A percentile compares a stretch with the other conserved stretches of the same genome.
phyloP scores from a whole-genome alignment of 805 yeast species.

The Suhomyces pyralidae region DNA sequence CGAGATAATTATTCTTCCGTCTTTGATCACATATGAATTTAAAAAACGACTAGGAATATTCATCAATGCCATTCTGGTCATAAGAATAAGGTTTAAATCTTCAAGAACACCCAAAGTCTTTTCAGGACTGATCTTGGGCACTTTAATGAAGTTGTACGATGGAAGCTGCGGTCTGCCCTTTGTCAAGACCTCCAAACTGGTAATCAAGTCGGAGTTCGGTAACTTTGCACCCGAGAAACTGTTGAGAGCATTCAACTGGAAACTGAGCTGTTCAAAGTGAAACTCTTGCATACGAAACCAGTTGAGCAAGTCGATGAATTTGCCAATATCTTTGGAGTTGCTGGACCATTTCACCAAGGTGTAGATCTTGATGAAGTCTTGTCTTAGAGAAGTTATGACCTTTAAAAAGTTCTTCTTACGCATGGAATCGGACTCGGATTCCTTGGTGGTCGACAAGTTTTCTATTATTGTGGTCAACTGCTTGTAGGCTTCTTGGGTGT shows the following conservation, averaged over 20 bases:
- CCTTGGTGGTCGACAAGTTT: slow-evolving; percentile 47
- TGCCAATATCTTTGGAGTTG: slow-evolving; percentile 65
- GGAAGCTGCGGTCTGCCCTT: slow-evolving; percentile 75
- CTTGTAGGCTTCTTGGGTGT: slow-evolving; percentile 59
- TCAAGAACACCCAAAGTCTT: slow-evolving; percentile 59
- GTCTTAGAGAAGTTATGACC: slow-evolving; percentile 67
- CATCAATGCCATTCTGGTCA: slow-evolving; percentile 70
- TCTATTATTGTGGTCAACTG: slow-evolving; percentile 61
- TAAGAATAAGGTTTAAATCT: slow-evolving; percentile 68
- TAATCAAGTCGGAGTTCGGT: slow-evolving; percentile 86
- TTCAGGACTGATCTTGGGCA: slow-evolving; percentile 48
- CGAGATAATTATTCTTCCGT: slow-evolving; percentile 73
- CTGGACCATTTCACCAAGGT: slow-evolving; percentile 89
- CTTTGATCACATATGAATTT: slow-evolving; percentile 54
- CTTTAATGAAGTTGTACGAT: slow-evolving; percentile 54
- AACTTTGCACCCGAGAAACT: slow-evolving; percentile 83
- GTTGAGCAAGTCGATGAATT: slow-evolving; percentile 78
- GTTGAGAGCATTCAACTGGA: slow-evolving; percentile 66
- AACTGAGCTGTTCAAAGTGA: slow-evolving; percentile 56
- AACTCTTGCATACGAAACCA: slow-evolving; percentile 83
- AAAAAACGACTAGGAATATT: slow-evolving; percentile 65
- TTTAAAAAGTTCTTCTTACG: slow-evolving; percentile 70
- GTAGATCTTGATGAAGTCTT: slow-evolving; percentile 79
- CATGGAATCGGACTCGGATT: slow-evolving; percentile 50
- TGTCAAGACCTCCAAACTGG: slow-evolving; percentile 81